A percentile compares a stretch with the other conserved stretches of the same genome.
Evolutionary conservation across 345 rosid species (phyloP).

Genomic region (Populus alba): DNA sequence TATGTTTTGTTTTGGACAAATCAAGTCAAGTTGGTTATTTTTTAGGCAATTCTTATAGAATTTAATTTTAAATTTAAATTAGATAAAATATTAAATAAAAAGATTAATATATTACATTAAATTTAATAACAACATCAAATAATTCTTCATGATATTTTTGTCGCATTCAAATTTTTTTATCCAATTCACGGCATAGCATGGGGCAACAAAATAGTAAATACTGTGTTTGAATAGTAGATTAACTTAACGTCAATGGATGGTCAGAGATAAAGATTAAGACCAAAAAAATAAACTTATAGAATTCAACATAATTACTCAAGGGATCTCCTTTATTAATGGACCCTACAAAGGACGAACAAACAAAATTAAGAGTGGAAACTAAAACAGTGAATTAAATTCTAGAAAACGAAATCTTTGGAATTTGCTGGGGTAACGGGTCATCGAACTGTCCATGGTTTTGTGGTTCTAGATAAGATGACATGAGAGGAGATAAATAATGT

Average conservation of each 20-base stretch:
- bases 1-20: too few species aligned
- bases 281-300: neutral
- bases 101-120: too few species aligned
- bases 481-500: too few species aligned
- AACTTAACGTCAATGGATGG: neutral
- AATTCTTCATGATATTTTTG: too few species aligned
- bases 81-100: too few species aligned
- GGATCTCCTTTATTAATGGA: constrained; percentile 1
- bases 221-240: neutral
- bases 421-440: neutral
- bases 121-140: too few species aligned
- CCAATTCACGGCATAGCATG: neutral
- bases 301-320: constrained; percentile 2
- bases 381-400: neutral
- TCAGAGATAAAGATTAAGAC: neutral
- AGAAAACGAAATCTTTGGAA: neutral
- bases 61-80: too few species aligned
- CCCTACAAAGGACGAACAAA: neutral
- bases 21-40: too few species aligned
- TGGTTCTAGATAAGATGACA: neutral
- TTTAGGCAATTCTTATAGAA: accelerated
- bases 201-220: too few species aligned
- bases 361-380: neutral
- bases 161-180: too few species aligned
- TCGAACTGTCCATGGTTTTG: neutral